These are phyloP conservation scores for Cucumis hystrix DNA, from an alignment of 306 rosid species.

Conservation along the genomic window DNA sequence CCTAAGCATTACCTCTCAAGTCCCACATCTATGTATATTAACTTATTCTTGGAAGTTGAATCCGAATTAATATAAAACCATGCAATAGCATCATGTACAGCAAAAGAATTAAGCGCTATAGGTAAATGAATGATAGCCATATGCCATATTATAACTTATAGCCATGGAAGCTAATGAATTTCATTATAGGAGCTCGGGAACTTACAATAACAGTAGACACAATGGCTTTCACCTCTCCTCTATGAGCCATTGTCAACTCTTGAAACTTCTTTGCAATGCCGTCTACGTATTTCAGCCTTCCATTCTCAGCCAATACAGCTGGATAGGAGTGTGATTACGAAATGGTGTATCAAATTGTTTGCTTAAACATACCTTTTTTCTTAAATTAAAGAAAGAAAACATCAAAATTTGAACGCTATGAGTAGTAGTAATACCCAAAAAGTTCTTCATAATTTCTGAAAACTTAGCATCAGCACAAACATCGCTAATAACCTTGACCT, in stretches of 20 bases:
- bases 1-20: background rate
- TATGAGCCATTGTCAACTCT: constrained; percentile 83
- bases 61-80: background rate
- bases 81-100: too few relatives aligned
- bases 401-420: background rate
- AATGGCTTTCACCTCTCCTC: constrained; percentile 73
- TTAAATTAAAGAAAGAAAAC: background rate
- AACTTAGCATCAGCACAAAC: constrained; percentile 45
- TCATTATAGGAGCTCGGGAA: background rate
- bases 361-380: background rate
- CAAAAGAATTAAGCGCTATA: background rate
- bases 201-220: constrained; percentile 87
- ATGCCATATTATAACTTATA: background rate
- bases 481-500: constrained; percentile 42
- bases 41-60: background rate
- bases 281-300: constrained; percentile 61
- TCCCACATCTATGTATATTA: background rate
- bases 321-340: background rate
- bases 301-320: constrained; percentile 55
- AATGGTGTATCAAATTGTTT: background rate
- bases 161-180: background rate
- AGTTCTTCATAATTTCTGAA: constrained; percentile 54
- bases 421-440: constrained; percentile 41
- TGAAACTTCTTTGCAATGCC: constrained; percentile 52
- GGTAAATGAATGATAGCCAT: background rate